Conservation (phyloP, 805 yeast species). For the Tetrapisispora iriomotensis region DNA sequence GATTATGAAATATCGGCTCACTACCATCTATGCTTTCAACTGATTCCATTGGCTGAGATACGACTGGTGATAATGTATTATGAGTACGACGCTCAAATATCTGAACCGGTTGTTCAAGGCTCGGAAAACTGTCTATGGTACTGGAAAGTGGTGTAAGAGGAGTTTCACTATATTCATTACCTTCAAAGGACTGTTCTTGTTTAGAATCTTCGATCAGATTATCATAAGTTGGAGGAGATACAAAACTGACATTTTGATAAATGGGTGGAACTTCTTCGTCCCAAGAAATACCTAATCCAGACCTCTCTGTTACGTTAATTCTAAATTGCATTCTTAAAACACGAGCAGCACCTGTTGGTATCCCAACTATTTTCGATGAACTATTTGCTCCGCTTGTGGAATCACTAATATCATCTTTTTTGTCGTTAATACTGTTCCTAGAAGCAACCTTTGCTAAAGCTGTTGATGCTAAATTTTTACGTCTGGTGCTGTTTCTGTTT, state of each 20-base stretch:
- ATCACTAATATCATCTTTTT: neutral
- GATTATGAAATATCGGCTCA: constrained; percentile 14
- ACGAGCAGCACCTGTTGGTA: constrained; percentile 94
- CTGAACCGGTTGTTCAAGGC: neutral
- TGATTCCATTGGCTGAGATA: constrained; percentile 1
- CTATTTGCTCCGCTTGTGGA: neutral
- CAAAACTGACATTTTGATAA: constrained; percentile 71
- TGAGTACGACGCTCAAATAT: neutral
- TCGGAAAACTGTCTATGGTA: too few species aligned
- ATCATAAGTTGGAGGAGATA: constrained; percentile 80
- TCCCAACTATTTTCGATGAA: constrained; percentile 35
- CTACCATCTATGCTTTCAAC: constrained; percentile 23
- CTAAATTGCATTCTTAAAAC: constrained; percentile 92
- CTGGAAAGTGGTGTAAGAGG: too few species aligned
- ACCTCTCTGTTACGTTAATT: constrained; percentile 71
- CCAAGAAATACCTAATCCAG: constrained; percentile 96
- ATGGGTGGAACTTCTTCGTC: constrained; percentile 99
- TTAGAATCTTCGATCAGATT: constrained; percentile 2
- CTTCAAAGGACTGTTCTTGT: neutral
- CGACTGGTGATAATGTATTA: neutral
- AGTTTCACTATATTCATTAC: neutral
- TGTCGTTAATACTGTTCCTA: neutral
- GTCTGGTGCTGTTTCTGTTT: constrained; percentile 18
- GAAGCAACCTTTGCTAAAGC: constrained; percentile 12
- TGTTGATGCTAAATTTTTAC: constrained; percentile 8